Evolutionary conservation across 345 rosid species (phyloP), one percentile per base, ranked within the genome.

Genomic region (Gossypium stocksii): DNA sequence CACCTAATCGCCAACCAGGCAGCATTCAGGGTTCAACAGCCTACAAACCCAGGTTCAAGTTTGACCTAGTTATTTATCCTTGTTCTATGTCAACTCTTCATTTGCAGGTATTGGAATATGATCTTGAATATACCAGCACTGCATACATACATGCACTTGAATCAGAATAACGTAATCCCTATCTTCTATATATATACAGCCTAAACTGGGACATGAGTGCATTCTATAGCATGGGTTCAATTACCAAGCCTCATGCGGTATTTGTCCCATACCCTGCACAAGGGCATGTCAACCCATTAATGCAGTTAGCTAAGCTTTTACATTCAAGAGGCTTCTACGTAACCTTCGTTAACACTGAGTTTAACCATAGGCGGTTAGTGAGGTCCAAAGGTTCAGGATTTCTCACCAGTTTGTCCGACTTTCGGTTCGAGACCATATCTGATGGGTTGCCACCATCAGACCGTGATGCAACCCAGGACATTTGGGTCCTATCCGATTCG

Each of bases 221-320:
- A 71, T 75, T 63, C 48, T 44, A 9, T 34, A 38, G 45, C 22
- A 57, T 58, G 66, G 66, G 29, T n/a, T 59, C 74, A 56, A 20
- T 48, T 43, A 15, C 13, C 1, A 79, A 71, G 15, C 76, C 80
- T 29, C 83, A 80, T 66, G 84, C 77, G 16, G 83, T 82, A 14
- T 79, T 79, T 52, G 58, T 85, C n/a, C 86, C 88, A 13, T 78
- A 29, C 69, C 88, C 88, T 7, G 58, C 84, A 8, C 88, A 85
- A 70, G 84, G 88, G 58, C 88, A 83, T 73, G 71, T 83, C 3
- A 83, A 67, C 72, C 83, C 88, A 9, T 22, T 83, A 79, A 66
- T 79, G 70, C 77, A 78, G 19, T 77, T 86, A 1, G 82, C 89
- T 54, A 82, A 80, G 70, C 87, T 86, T 20, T 72, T 86, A 17